Conservation (phyloP, 192 early-diverging fungal genomes). For the Rhizoclosmatium globosum region DNA sequence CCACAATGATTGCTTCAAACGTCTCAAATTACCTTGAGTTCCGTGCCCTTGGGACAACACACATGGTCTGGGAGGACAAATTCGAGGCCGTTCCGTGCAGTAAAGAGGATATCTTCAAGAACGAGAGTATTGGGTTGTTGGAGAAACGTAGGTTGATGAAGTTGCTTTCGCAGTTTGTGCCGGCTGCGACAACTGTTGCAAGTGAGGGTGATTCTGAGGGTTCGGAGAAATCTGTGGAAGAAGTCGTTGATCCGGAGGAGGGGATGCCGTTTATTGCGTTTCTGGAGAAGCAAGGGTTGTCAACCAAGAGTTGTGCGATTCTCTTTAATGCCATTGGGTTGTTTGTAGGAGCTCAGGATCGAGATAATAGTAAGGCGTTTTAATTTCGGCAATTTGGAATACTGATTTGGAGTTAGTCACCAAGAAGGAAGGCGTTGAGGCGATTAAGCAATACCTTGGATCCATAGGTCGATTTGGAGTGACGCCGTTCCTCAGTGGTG, state of each 20-base stretch:
- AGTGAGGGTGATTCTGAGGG: background rate
- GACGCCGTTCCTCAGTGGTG: constrained; percentile 79
- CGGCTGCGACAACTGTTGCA: background rate
- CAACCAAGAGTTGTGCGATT: constrained; percentile 24
- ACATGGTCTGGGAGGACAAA: constrained; percentile 52
- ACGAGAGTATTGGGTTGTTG: constrained; percentile 72
- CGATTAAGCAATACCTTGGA: constrained; percentile 70
- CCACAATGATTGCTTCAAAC: constrained; percentile 77
- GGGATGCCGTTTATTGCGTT: constrained; percentile 26
- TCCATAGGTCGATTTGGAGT: constrained; percentile 89
- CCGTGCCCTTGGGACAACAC: constrained; percentile 78
- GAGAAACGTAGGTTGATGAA: constrained; percentile 95
- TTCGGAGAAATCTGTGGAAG: background rate
- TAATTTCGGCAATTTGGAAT: background rate
- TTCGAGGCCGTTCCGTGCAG: constrained; percentile 78
- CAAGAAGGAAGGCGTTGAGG: constrained; percentile 70
- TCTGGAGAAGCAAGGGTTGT: constrained; percentile 29
- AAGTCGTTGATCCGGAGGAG: constrained; percentile 15
- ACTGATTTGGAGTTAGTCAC: constrained; percentile 37
- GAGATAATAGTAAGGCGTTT: constrained; percentile 1
- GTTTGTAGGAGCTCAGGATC: constrained; percentile 18
- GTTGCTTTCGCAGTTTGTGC: constrained; percentile 66
- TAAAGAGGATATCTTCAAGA: constrained; percentile 93
- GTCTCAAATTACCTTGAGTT: constrained; percentile 91
- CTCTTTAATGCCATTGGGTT: constrained; percentile 48